These are phyloP conservation scores for Talaromyces sp. DNA, from an alignment of 2,329 filamentous ascomycete genomes.

Conservation along the genomic window DNA sequence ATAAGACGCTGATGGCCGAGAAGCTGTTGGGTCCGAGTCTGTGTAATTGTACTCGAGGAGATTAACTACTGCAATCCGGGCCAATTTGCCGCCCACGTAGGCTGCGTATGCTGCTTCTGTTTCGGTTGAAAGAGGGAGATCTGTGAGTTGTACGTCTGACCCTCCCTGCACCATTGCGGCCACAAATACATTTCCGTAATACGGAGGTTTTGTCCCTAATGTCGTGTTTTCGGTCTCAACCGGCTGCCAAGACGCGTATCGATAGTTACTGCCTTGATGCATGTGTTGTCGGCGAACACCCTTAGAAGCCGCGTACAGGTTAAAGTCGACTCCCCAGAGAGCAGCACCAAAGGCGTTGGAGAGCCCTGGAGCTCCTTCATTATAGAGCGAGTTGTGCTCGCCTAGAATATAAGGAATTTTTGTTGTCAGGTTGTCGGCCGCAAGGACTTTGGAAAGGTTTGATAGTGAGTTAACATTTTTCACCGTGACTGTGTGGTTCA, in stretches of 20 bases:
- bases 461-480: neutral
- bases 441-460: neutral
- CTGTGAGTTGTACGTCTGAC: slow-evolving; percentile 2
- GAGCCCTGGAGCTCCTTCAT: slow-evolving; percentile 7
- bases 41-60: slow-evolving; percentile 9
- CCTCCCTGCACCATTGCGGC: slow-evolving; percentile 7
- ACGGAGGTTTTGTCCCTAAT: slow-evolving; percentile 5
- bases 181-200: slow-evolving; percentile 9
- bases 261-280: slow-evolving; percentile 7
- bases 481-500: slow-evolving; percentile 6
- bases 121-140: slow-evolving; percentile 6
- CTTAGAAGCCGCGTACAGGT: slow-evolving; percentile 2
- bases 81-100: slow-evolving; percentile 4
- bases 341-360: slow-evolving; percentile 11
- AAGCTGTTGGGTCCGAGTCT: neutral
- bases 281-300: slow-evolving; percentile 5
- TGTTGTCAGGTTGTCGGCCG: neutral
- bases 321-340: slow-evolving; percentile 10
- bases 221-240: slow-evolving; percentile 2
- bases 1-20: slow-evolving; percentile 13
- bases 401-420: slow-evolving; percentile 7
- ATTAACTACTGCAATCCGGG: slow-evolving; percentile 7
- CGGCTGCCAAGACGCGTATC: slow-evolving; percentile 9
- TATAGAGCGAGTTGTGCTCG: slow-evolving; percentile 8
- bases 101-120: slow-evolving; percentile 10